These are phyloP conservation scores for Allodekkera sacchari DNA, from an alignment of 805 yeast species.

Conservation along the genomic window DNA sequence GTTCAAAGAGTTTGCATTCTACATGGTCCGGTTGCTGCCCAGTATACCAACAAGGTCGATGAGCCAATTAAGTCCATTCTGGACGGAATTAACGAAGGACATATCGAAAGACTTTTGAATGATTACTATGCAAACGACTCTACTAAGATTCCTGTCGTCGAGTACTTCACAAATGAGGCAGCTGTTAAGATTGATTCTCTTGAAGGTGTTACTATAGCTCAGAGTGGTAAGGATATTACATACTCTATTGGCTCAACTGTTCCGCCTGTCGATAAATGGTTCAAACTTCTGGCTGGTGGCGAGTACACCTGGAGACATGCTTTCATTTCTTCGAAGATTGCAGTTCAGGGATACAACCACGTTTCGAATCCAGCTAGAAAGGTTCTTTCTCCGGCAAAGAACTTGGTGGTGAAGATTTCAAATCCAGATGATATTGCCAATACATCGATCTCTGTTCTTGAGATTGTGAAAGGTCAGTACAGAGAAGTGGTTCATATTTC, in stretches of 20 bases:
- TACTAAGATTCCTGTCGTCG: constrained; percentile 75
- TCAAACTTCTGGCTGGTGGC: constrained; percentile 71
- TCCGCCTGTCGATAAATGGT: constrained; percentile 51
- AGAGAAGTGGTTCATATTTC: constrained; percentile 60
- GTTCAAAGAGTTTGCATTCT: constrained; percentile 98
- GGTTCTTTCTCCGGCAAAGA: constrained; percentile 65
- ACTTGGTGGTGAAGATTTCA: constrained; percentile 53
- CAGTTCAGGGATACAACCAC: constrained; percentile 81
- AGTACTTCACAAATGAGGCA: constrained; percentile 72
- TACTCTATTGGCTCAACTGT: constrained; percentile 31
- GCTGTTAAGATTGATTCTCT: constrained; percentile 32
- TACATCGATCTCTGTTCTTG: constrained; percentile 57
- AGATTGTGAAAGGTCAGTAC: constrained; percentile 62
- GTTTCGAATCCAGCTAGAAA: constrained; percentile 72
- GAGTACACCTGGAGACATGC: constrained; percentile 86
- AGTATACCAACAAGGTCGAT: constrained; percentile 74
- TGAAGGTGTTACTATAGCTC: constrained; percentile 29
- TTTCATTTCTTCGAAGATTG: constrained; percentile 64
- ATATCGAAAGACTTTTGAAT: constrained; percentile 57
- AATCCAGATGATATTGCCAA: constrained; percentile 42
- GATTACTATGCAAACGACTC: constrained; percentile 67
- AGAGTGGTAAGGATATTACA: constrained; percentile 23
- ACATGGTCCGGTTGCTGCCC: constrained; percentile 98
- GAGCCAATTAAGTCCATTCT: constrained; percentile 90
- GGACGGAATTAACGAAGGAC: constrained; percentile 87